Percentiles rank a stretch among this genome's conserved stretches.
Evolutionary conservation across 1,284 basidiomycete species (phyloP).

Genomic region (Sanghuangporus sanghuang): DNA sequence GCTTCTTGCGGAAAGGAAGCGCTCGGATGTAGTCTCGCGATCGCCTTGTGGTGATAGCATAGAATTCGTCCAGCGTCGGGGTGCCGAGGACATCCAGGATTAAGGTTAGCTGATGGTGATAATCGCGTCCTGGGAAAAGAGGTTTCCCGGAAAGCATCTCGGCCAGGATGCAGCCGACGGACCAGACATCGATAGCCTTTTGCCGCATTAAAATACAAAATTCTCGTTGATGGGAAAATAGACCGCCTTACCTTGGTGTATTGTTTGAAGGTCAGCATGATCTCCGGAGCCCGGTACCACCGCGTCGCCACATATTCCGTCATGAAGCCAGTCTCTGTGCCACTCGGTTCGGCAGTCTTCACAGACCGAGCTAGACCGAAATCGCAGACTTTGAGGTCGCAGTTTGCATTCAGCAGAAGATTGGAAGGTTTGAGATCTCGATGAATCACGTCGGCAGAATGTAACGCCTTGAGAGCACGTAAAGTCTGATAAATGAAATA

Average conservation of each 20-base stretch:
- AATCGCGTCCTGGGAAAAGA: constrained; percentile 94
- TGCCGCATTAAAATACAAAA: constrained; percentile 16
- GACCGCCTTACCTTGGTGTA: constrained; percentile 73
- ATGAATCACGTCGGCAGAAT: constrained; percentile 93
- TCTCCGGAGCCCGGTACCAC: constrained; percentile 93
- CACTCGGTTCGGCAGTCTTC: constrained; percentile 79
- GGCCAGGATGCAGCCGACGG: constrained; percentile 93
- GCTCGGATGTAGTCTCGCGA: constrained; percentile 89
- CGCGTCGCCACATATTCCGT: constrained; percentile 93
- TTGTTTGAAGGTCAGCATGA: constrained; percentile 96
- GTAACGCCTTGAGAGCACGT: constrained; percentile 89
- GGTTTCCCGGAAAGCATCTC: constrained; percentile 96
- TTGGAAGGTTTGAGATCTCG: constrained; percentile 96
- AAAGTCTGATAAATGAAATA: constrained; percentile 87
- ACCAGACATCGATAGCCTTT: constrained; percentile 90
- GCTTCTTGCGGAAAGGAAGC: constrained; percentile 82
- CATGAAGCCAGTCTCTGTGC: constrained; percentile 88
- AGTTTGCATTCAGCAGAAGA: constrained; percentile 92
- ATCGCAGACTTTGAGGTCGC: constrained; percentile 93
- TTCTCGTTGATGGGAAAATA: constrained; percentile 17
- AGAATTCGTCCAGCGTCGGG: constrained; percentile 87
- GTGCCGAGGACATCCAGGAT: constrained; percentile 93
- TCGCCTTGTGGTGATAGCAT: constrained; percentile 80
- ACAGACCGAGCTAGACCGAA: constrained; percentile 89
- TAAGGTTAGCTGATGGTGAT: constrained; percentile 89